Evolutionary conservation across 2,329 filamentous ascomycete species (phyloP).

Genomic region (Salinomyces thailandicus): DNA sequence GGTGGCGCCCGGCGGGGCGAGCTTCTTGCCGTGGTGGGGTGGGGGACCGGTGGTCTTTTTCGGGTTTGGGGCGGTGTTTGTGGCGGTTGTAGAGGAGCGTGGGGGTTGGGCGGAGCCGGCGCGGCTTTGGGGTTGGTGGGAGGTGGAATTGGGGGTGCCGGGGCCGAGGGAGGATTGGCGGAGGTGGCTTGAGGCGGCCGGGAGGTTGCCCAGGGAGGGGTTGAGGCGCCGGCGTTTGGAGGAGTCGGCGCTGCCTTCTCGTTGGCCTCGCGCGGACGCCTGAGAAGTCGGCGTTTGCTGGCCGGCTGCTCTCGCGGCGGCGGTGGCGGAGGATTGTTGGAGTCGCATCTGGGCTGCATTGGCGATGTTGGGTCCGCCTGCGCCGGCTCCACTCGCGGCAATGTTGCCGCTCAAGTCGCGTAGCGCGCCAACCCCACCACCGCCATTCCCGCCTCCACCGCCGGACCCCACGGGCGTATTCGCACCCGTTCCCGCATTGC

Average conservation of each 20-base stretch:
- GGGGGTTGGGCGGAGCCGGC: slow-evolving; percentile 49
- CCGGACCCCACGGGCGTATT: slow-evolving; percentile 15
- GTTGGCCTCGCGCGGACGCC: slow-evolving; percentile 17
- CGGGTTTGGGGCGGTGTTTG: slow-evolving; percentile 18
- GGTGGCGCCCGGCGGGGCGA: slow-evolving; percentile 6
- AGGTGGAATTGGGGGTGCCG: slow-evolving; percentile 49
- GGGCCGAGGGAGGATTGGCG: slow-evolving; percentile 51
- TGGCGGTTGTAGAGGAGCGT: slow-evolving; percentile 14
- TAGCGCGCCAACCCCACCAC: slow-evolving; percentile 40
- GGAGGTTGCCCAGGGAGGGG: slow-evolving; percentile 42
- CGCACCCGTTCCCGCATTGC: slow-evolving; percentile 27
- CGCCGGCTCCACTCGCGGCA: slow-evolving; percentile 31
- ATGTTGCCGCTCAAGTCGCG: slow-evolving; percentile 47
- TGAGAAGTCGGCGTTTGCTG: slow-evolving; percentile 14
- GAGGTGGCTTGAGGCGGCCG: slow-evolving; percentile 43
- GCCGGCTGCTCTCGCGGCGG: slow-evolving; percentile 5
- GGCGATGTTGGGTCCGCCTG: slow-evolving; percentile 36
- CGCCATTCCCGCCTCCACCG: too few species aligned
- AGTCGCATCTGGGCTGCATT: slow-evolving; percentile 40
- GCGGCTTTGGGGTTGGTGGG: slow-evolving; percentile 27
- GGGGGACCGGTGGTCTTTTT: slow-evolving; percentile 18
- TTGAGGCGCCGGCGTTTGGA: slow-evolving; percentile 51
- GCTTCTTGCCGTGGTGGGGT: slow-evolving; percentile 41
- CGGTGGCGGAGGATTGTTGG: slow-evolving; percentile 25
- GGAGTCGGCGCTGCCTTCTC: slow-evolving; percentile 33